Conservation (phyloP, 1,139 yeast genomes). For the Petasospora fabianii region DNA sequence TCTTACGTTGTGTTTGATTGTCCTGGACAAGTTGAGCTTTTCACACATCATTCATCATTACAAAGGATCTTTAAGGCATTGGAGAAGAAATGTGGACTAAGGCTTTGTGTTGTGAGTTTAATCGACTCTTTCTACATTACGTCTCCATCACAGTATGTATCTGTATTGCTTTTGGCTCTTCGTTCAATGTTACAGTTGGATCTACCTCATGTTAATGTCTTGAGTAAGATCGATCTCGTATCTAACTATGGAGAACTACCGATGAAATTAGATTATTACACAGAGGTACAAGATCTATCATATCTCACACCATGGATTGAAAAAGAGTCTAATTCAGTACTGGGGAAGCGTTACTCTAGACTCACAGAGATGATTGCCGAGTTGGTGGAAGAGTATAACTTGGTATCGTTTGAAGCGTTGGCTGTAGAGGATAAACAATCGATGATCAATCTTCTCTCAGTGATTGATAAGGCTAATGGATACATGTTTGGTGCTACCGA, state of each 20-base stretch:
- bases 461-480: slow-evolving; percentile 89
- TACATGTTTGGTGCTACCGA: slow-evolving; percentile 91
- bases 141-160: slow-evolving; percentile 87
- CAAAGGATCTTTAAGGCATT: slow-evolving; percentile 67
- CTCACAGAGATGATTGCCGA: slow-evolving; percentile 80
- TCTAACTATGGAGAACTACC: slow-evolving; percentile 65
- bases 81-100: slow-evolving; percentile 61
- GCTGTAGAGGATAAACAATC: slow-evolving; percentile 88
- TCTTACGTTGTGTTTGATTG: slow-evolving; percentile 87
- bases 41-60: slow-evolving; percentile 85
- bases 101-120: slow-evolving; percentile 83
- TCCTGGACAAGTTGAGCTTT: slow-evolving; percentile 96
- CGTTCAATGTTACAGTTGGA: slow-evolving; percentile 92
- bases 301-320: slow-evolving; percentile 67
- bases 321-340: slow-evolving; percentile 58
- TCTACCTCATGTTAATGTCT: slow-evolving; percentile 87
- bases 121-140: slow-evolving; percentile 85
- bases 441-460: slow-evolving; percentile 76
- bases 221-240: slow-evolving; percentile 84
- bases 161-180: slow-evolving; percentile 73
- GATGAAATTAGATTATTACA: slow-evolving; percentile 78
- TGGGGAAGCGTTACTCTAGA: slow-evolving; percentile 60
- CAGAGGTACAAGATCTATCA: slow-evolving; percentile 83
- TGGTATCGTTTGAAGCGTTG: slow-evolving; percentile 85
- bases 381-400: slow-evolving; percentile 78